These are phyloP conservation scores for Debaryomycetaceae sp. DNA, from an alignment of 1,139 yeast genomes.

Conservation along the genomic window DNA sequence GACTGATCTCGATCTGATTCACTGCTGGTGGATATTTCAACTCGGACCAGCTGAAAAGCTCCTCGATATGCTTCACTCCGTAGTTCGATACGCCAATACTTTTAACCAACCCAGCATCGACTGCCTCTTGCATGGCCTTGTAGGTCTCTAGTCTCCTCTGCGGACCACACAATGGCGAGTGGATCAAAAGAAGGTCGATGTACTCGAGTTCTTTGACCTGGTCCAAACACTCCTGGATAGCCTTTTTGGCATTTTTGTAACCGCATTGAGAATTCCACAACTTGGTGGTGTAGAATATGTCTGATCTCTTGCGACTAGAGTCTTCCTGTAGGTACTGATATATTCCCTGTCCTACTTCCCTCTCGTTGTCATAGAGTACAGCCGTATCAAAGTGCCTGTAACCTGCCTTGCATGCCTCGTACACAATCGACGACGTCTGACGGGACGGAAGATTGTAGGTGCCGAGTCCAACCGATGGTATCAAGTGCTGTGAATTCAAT, in stretches of 20 bases:
- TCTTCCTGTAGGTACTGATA: slow-evolving; percentile 49
- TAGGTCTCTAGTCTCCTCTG: slow-evolving; percentile 51
- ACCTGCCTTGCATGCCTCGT: slow-evolving; percentile 47
- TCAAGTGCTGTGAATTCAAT: slow-evolving; percentile 22
- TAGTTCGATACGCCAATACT: slow-evolving; percentile 70
- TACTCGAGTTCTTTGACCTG: slow-evolving; percentile 36
- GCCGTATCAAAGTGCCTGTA: slow-evolving; percentile 64
- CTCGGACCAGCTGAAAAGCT: slow-evolving; percentile 51
- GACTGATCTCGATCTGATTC: slow-evolving; percentile 69
- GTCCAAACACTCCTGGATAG: slow-evolving; percentile 25
- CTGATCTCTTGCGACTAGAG: slow-evolving; percentile 48
- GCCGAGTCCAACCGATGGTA: slow-evolving; percentile 41
- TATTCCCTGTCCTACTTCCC: slow-evolving; percentile 55
- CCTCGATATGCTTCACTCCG: slow-evolving; percentile 59
- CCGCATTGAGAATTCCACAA: slow-evolving; percentile 37
- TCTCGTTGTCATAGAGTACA: slow-evolving; percentile 51
- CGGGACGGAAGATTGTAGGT: slow-evolving; percentile 26
- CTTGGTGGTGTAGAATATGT: slow-evolving; percentile 61
- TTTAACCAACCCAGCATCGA: slow-evolving; percentile 51
- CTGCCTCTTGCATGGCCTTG: slow-evolving; percentile 63
- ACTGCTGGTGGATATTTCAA: slow-evolving; percentile 54
- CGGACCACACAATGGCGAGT: slow-evolving; percentile 58
- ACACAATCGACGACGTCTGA: slow-evolving; percentile 32
- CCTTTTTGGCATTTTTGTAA: slow-evolving; percentile 17
- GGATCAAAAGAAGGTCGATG: slow-evolving; percentile 54